Evolutionary conservation across 1,139 yeast species (phyloP).

Genomic region (Yamadazyma diospyri): DNA sequence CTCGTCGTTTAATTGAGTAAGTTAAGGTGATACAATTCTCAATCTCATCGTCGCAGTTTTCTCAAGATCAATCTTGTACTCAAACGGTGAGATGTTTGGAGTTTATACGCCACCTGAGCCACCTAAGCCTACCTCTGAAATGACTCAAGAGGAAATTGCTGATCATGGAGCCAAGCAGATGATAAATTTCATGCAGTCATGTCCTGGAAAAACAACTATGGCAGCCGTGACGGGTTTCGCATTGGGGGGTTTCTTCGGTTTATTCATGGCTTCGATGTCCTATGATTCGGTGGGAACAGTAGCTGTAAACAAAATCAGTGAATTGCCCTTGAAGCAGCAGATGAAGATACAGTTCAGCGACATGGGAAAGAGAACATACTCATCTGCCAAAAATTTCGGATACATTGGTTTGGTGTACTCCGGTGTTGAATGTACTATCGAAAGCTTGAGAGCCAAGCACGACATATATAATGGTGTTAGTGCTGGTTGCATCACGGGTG

Average conservation of each 20-base stretch:
- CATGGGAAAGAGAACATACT: slow-evolving; percentile 84
- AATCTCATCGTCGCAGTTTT: too few species aligned
- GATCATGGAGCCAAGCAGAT: slow-evolving; percentile 85
- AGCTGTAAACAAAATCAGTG: slow-evolving; percentile 57
- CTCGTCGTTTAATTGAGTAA: too few species aligned
- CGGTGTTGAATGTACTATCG: slow-evolving; percentile 92
- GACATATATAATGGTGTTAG: slow-evolving; percentile 88
- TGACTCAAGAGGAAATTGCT: slow-evolving; percentile 92
- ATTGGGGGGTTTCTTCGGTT: slow-evolving; percentile 93
- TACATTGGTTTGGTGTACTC: slow-evolving; percentile 90
- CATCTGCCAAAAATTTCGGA: slow-evolving; percentile 92
- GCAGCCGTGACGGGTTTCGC: slow-evolving; percentile 95
- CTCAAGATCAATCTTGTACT: too few species aligned
- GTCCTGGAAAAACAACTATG: slow-evolving; percentile 91
- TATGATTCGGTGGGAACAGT: slow-evolving; percentile 73
- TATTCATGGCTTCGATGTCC: slow-evolving; percentile 93
- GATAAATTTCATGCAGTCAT: slow-evolving; percentile 82
- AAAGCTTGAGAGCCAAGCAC: slow-evolving; percentile 81
- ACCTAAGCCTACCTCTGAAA: slow-evolving; percentile 47
- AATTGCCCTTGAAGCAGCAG: slow-evolving; percentile 88
- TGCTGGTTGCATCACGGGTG: slow-evolving; percentile 95
- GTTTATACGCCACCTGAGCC: slow-evolving; percentile 26
- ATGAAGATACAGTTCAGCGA: slow-evolving; percentile 88
- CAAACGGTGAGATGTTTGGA: too few species aligned
- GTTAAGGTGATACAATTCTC: too few species aligned